Conservation (phyloP, 805 yeast genomes). For the Ascoidea asiatica region DNA sequence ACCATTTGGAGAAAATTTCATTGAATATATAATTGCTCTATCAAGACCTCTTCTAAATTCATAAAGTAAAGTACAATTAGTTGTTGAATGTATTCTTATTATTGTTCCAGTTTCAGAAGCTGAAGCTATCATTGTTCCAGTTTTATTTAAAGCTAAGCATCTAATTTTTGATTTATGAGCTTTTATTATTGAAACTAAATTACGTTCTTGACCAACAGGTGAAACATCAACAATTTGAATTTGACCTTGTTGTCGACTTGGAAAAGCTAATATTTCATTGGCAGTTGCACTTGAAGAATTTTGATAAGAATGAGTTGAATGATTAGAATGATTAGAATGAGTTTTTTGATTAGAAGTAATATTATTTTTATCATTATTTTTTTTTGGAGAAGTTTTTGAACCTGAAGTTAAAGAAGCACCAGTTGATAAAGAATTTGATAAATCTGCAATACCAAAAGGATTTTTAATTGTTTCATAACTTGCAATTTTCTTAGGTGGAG, state of each 20-base stretch:
- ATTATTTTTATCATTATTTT: too few relatives aligned
- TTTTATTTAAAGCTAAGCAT: constrained; percentile 45
- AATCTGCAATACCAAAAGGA: constrained; percentile 49
- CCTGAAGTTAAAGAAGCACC: constrained; percentile 12
- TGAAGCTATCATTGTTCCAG: constrained; percentile 61
- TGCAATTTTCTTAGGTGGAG: constrained; percentile 60
- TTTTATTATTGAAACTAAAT: constrained; percentile 52
- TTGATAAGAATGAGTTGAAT: background rate
- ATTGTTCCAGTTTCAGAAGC: constrained; percentile 79
- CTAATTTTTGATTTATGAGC: constrained; percentile 64
- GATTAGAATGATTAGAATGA: background rate
- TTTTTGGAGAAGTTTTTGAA: background rate
- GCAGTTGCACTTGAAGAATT: background rate
- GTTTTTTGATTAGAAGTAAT: background rate
- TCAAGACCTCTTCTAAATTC: constrained; percentile 90
- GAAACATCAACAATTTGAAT: constrained; percentile 68
- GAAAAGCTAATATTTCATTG: constrained; percentile 50
- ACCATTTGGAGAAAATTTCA: constrained; percentile 74
- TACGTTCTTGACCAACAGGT: constrained; percentile 48
- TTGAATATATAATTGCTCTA: constrained; percentile 65
- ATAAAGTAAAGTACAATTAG: constrained; percentile 53
- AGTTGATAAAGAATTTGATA: constrained; percentile 19
- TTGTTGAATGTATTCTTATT: constrained; percentile 58
- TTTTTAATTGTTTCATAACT: constrained; percentile 55
- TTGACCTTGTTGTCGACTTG: constrained; percentile 52